Percentiles rank a stretch among this genome's conserved stretches.
Evolutionary conservation across 1,139 yeast genomes (phyloP).

Genomic region (Suzukiozyma palmioleophila): DNA sequence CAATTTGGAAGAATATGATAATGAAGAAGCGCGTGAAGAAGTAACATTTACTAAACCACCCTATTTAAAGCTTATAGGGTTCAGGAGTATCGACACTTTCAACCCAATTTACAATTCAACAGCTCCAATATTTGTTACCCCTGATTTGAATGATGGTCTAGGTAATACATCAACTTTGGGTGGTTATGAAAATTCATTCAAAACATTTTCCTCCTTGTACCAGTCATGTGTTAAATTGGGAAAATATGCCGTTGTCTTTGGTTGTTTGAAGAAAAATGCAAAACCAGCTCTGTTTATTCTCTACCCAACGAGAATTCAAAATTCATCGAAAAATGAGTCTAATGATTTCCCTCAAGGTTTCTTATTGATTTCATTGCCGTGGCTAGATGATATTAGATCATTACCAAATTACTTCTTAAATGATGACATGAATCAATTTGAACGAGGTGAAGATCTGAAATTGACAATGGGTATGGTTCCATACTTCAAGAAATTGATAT

Average conservation of each 20-base stretch:
- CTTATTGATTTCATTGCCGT: slow-evolving; percentile 56
- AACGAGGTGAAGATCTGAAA: slow-evolving; percentile 6
- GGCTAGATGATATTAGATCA: slow-evolving; percentile 57
- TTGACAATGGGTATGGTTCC: slow-evolving; percentile 13
- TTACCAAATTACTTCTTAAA: slow-evolving; percentile 30
- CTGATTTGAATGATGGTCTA: slow-evolving; percentile 33
- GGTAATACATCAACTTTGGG: slow-evolving; percentile 17
- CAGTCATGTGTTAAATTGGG: slow-evolving; percentile 49
- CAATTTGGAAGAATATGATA: slow-evolving; percentile 12
- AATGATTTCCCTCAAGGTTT: slow-evolving; percentile 57
- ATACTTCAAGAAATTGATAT: slow-evolving; percentile 13
- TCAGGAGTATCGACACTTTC: slow-evolving; percentile 40
- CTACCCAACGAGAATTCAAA: slow-evolving; percentile 45
- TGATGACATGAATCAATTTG: slow-evolving; percentile 9
- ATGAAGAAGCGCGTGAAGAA: slow-evolving; percentile 10
- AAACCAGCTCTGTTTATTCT: slow-evolving; percentile 59
- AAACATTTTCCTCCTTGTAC: slow-evolving; percentile 66
- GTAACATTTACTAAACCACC: slow-evolving; percentile 27
- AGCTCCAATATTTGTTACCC: slow-evolving; percentile 56
- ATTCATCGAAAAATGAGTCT: slow-evolving; percentile 14
- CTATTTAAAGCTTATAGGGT: slow-evolving; percentile 60
- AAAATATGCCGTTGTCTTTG: slow-evolving; percentile 70
- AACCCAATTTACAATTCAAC: slow-evolving; percentile 51
- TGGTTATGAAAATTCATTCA: slow-evolving; percentile 55
- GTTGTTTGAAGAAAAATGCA: slow-evolving; percentile 52